phyloP scores from a whole-genome alignment of 2,329 filamentous ascomycete genomes.

The Paecilomyces variotii region DNA sequence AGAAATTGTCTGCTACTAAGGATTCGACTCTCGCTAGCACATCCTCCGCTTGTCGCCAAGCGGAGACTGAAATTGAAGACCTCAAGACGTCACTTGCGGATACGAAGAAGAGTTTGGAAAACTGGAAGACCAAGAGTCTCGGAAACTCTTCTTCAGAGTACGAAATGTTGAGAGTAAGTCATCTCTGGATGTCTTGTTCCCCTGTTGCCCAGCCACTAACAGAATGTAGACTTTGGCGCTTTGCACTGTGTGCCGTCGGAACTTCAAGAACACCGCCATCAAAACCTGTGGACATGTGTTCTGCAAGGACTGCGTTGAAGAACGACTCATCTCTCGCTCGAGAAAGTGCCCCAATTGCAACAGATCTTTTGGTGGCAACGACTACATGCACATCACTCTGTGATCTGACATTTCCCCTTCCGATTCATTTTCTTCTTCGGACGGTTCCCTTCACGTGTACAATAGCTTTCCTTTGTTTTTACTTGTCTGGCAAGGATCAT shows the following conservation, averaged over 20 bases:
- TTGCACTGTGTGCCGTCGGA: conserved; percentile 85
- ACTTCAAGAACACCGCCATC: conserved; percentile 89
- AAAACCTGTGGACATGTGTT: conserved; percentile 94
- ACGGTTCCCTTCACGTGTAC: conserved; percentile 20
- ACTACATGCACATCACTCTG: conserved; percentile 62
- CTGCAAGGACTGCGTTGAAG: conserved; percentile 83
- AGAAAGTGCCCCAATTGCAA: conserved; percentile 94
- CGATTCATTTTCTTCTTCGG: neutral
- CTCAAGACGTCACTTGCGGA: conserved; percentile 70
- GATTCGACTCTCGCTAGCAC: conserved; percentile 62
- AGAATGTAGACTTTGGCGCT: conserved; percentile 59
- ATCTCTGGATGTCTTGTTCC: neutral
- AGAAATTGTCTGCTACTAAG: conserved; percentile 64
- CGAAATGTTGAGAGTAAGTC: conserved; percentile 75
- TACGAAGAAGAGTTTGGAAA: conserved; percentile 72
- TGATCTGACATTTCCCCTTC: conserved; percentile 15
- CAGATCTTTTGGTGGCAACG: conserved; percentile 81
- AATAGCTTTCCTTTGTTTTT: conserved; percentile 18
- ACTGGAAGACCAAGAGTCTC: conserved; percentile 73
- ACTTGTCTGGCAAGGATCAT: conserved; percentile 20
- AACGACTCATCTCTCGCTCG: conserved; percentile 80
- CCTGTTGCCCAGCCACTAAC: conserved; percentile 11
- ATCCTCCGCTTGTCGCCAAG: conserved; percentile 51
- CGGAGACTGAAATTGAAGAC: conserved; percentile 67
- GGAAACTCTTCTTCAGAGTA: conserved; percentile 76